Evolutionary conservation across 768 basidiomycete genomes (phyloP), one percentile per base, ranked within the genome.

Genomic region (Kondoa subrosea): DNA sequence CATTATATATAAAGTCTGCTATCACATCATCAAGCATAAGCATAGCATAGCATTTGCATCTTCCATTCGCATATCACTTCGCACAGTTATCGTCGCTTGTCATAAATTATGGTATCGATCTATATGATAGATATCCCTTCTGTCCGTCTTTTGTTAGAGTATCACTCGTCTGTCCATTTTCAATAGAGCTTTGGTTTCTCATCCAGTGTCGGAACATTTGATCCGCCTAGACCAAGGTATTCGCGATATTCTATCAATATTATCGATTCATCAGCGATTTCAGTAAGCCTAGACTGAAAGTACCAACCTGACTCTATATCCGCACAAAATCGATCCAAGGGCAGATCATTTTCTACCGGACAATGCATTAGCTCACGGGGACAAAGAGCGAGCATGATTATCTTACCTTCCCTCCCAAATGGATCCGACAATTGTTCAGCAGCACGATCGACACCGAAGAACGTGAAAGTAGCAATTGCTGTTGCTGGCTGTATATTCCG

Each of bases 381-480:
- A n/a, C n/a, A n/a, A n/a, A n/a, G n/a, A n/a, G n/a, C n/a, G n/a
- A n/a, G n/a, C n/a, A n/a, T n/a, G n/a, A n/a, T n/a, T n/a, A 21
- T 8, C 40, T 50, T 21, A 50, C 40, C 40, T 50, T 50, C 40
- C 40, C 21, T 8, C 8, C 68, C 68, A 30, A 68, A 68, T 8
- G 68, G 68, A 57, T 68, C 68, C 3, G 68, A 68, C 15, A 68
- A 64, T 64, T 68, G 68, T 4, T 63, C 66, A 25, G 68, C 68
- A 21, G 68, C 68, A 25, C 64, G 65, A 56, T 68, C 68, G 26
- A 68, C 68, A 33, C 68, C 68, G 25, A 33, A 68, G 56, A 65
- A 68, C 4, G 68, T 68, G 56, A 63, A 68, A 26, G 68, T 65
- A 4, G 64, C 65, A 2, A 27, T 29, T 32, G 25, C 27, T 15